Evolutionary conservation across 805 yeast genomes (phyloP).

Genomic region (Sugiyamaella americana): DNA sequence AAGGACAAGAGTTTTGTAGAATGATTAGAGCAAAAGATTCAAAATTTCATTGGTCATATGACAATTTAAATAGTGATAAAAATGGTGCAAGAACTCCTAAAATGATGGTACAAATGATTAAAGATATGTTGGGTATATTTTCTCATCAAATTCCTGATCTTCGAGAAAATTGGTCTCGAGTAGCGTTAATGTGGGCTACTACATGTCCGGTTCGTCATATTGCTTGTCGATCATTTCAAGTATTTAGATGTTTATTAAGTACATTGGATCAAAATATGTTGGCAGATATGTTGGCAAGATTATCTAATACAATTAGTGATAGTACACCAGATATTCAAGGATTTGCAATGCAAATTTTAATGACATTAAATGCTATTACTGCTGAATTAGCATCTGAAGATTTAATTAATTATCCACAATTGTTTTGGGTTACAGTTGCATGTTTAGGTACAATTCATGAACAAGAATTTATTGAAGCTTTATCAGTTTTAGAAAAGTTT

Average conservation of each 20-base stretch:
- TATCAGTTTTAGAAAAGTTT: slow-evolving; percentile 75
- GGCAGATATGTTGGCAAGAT: slow-evolving; percentile 86
- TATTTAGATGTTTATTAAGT: slow-evolving; percentile 77
- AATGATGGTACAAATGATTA: slow-evolving; percentile 69
- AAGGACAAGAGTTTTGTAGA: slow-evolving; percentile 6
- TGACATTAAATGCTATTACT: slow-evolving; percentile 90
- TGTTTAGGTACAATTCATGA: slow-evolving; percentile 86
- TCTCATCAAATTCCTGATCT: slow-evolving; percentile 37
- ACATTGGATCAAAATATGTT: slow-evolving; percentile 83
- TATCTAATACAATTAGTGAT: slow-evolving; percentile 90
- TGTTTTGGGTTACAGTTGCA: slow-evolving; percentile 94
- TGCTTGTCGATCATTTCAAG: slow-evolving; percentile 94
- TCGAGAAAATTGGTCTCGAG: slow-evolving; percentile 79
- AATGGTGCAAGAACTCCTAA: slow-evolving; percentile 74
- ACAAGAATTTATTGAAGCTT: slow-evolving; percentile 82
- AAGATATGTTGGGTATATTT: slow-evolving; percentile 57
- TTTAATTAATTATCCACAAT: slow-evolving; percentile 80
- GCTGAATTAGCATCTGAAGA: slow-evolving; percentile 77
- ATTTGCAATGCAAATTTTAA: slow-evolving; percentile 91
- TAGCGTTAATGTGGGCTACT: slow-evolving; percentile 89
- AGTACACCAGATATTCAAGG: slow-evolving; percentile 87
- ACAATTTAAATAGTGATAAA: slow-evolving; percentile 70
- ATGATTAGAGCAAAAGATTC: slow-evolving; percentile 7
- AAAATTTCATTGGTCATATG: slow-evolving; percentile 69
- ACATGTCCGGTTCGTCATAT: slow-evolving; percentile 95